Evolutionary conservation across 2,329 filamentous ascomycete species (phyloP).

Genomic region (Aspergillus fumigatus): DNA sequence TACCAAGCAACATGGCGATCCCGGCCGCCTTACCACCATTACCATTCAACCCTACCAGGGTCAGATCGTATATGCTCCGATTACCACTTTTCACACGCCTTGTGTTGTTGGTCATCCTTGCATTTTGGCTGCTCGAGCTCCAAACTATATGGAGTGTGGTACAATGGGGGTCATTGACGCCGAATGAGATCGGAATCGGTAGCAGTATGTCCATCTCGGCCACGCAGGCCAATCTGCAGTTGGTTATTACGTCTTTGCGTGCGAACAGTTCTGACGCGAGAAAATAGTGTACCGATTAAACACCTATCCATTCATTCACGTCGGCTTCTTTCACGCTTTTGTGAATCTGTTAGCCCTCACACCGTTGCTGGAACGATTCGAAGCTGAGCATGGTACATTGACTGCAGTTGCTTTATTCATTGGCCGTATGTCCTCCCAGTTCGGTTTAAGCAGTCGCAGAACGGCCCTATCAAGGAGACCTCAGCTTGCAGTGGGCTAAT

Average conservation of each 20-base stretch:
- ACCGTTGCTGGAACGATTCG: slow-evolving; percentile 90
- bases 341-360: slow-evolving; percentile 76
- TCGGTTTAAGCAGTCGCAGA: not conserved
- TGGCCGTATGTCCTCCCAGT: slow-evolving; percentile 63
- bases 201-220: slow-evolving; percentile 56
- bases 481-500: slow-evolving; percentile 14
- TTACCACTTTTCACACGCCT: slow-evolving; percentile 83
- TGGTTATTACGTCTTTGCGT: not conserved
- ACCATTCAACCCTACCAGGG: slow-evolving; percentile 65
- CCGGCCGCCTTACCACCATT: slow-evolving; percentile 47
- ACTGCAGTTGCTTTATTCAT: slow-evolving; percentile 83
- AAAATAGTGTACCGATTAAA: slow-evolving; percentile 83
- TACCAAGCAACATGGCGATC: slow-evolving; percentile 38
- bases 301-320: slow-evolving; percentile 84
- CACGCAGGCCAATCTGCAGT: not conserved
- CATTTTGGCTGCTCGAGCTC: slow-evolving; percentile 65
- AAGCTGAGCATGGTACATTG: slow-evolving; percentile 85
- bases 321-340: slow-evolving; percentile 72
- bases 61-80: slow-evolving; percentile 75
- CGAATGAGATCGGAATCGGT: slow-evolving; percentile 65
- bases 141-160: slow-evolving; percentile 67
- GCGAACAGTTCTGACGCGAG: not conserved
- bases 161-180: slow-evolving; percentile 74
- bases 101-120: slow-evolving; percentile 61
- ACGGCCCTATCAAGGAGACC: not conserved